phyloP scores from a whole-genome alignment of 106 monocot genomes.

The Ottelia alismoides region DNA sequence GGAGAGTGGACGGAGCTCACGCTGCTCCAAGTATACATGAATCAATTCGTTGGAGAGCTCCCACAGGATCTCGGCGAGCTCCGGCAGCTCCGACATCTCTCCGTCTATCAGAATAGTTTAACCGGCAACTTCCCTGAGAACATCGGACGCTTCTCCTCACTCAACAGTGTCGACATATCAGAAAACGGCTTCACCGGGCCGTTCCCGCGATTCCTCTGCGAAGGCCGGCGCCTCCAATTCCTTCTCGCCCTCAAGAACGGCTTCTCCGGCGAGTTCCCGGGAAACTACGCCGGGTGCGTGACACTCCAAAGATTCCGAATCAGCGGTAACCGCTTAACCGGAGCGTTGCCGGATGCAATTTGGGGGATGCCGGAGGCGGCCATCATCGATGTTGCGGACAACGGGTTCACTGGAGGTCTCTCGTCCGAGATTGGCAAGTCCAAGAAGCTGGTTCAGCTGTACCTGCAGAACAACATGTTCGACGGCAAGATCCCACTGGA shows the following conservation, averaged over 20 bases:
- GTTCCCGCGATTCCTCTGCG: constrained; percentile 66
- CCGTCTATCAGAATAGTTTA: constrained; percentile 61
- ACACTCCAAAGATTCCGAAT: constrained; percentile 50
- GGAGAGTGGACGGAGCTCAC: constrained; percentile 40
- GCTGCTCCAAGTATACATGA: constrained; percentile 48
- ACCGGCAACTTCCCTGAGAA: constrained; percentile 51
- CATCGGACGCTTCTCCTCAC: constrained; percentile 55
- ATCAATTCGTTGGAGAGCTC: constrained; percentile 52
- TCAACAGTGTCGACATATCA: constrained; percentile 70
- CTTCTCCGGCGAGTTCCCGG: constrained; percentile 74
- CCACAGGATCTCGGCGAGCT: constrained; percentile 51
- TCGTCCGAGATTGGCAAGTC: constrained; percentile 36
- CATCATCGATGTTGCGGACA: constrained; percentile 54
- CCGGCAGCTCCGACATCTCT: constrained; percentile 29
- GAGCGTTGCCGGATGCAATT: constrained; percentile 29
- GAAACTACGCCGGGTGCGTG: constrained; percentile 49
- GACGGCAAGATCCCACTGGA: constrained; percentile 37
- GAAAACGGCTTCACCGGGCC: constrained; percentile 64
- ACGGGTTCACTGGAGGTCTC: constrained; percentile 39
- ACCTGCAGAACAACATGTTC: constrained; percentile 44
- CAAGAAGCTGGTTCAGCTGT: too few species aligned
- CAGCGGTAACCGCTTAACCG: constrained; percentile 38
- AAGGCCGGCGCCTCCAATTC: constrained; percentile 34
- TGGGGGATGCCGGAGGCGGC: constrained; percentile 48
- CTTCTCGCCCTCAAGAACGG: constrained; percentile 64